These are phyloP conservation scores for Madurella mycetomatis DNA, from an alignment of 2,329 filamentous ascomycete species.

Conservation along the genomic window DNA sequence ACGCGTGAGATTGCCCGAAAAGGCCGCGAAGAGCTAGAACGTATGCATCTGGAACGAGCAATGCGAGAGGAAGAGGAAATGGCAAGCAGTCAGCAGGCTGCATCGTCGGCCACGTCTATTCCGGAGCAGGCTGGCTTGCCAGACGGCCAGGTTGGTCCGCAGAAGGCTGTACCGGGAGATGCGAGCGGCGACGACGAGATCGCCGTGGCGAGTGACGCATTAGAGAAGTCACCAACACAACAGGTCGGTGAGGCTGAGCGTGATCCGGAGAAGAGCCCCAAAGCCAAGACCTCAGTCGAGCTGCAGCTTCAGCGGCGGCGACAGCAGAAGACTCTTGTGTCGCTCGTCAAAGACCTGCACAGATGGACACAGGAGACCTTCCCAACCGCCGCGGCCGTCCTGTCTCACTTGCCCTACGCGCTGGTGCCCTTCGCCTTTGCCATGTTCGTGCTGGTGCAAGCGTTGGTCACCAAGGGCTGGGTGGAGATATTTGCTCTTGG, in stretches of 20 bases:
- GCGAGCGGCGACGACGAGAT: background rate
- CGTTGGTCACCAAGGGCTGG: conserved; percentile 69
- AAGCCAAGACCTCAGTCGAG: background rate
- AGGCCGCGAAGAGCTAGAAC: conserved; percentile 47
- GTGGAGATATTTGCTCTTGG: conserved; percentile 67
- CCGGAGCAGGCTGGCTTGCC: background rate
- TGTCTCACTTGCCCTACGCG: conserved; percentile 61
- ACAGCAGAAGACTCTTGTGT: conserved; percentile 48
- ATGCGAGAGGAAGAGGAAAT: conserved; percentile 6
- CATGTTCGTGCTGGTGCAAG: conserved; percentile 73
- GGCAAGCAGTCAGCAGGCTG: background rate
- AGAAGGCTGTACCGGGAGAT: background rate
- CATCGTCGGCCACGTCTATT: background rate
- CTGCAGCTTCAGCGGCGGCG: background rate
- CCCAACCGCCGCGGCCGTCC: conserved; percentile 62
- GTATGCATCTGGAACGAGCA: conserved; percentile 37
- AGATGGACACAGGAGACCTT: conserved; percentile 66
- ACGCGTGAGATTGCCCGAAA: conserved; percentile 58
- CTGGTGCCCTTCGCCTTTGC: conserved; percentile 67
- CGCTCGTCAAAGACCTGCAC: conserved; percentile 42
- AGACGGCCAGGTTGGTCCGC: background rate
- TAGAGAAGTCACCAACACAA: background rate
- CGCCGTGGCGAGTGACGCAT: background rate
- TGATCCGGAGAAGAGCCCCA: conserved; percentile 10
- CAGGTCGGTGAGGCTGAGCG: conserved; percentile 2